Evolutionary conservation across 1,284 basidiomycete genomes (phyloP).

Genomic region (Trametes pubescens): DNA sequence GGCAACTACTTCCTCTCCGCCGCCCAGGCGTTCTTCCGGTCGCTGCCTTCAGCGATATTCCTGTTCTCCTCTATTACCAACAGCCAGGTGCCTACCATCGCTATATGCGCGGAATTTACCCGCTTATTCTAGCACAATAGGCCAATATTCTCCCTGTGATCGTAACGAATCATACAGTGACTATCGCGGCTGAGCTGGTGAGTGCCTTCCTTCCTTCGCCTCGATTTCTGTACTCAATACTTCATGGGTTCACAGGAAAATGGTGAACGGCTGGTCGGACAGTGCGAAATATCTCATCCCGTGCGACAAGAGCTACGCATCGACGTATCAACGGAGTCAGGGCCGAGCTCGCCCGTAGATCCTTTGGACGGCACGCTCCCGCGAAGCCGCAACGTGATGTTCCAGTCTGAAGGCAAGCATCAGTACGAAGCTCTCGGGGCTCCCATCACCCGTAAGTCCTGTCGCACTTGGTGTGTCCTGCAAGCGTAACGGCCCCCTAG

Average conservation of each 20-base stretch:
- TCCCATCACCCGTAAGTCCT: conserved; percentile 68
- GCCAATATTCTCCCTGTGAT: conserved; percentile 89
- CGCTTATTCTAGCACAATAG: conserved; percentile 45
- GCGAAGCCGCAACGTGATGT: conserved; percentile 69
- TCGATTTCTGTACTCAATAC: neutral
- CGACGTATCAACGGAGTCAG: conserved; percentile 38
- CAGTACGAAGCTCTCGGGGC: conserved; percentile 69
- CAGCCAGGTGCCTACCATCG: conserved; percentile 54
- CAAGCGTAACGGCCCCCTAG: conserved; percentile 44
- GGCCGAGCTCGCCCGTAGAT: conserved; percentile 49
- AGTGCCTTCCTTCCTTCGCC: conserved; percentile 35
- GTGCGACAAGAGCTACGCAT: conserved; percentile 51
- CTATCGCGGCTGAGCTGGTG: conserved; percentile 93
- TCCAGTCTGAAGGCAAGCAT: conserved; percentile 62
- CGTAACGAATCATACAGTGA: conserved; percentile 96
- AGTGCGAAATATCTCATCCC: conserved; percentile 98
- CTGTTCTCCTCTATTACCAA: conserved; percentile 93
- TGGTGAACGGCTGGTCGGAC: conserved; percentile 85
- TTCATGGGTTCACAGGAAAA: conserved; percentile 58
- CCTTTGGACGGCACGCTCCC: conserved; percentile 57
- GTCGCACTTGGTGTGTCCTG: neutral
- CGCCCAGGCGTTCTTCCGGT: conserved; percentile 87
- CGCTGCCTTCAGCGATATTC: conserved; percentile 94
- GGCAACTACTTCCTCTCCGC: conserved; percentile 92
- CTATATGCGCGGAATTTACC: conserved; percentile 12